Evolutionary conservation across 495 filamentous ascomycete genomes (phyloP).

Genomic region (Tuber aestivum): DNA sequence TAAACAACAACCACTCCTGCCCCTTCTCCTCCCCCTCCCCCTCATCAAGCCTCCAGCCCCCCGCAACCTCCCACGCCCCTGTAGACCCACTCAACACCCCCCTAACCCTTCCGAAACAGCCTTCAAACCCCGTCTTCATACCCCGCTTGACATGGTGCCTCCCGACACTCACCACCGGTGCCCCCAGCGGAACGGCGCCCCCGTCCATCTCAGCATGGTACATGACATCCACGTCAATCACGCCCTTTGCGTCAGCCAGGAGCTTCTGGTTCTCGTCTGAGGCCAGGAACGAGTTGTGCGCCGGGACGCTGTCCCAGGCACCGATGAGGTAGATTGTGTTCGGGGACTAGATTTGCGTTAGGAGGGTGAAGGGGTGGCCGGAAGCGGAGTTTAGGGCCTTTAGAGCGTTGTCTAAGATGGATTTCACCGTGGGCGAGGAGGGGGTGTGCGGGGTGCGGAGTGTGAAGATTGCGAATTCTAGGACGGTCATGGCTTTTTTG

Average conservation of each 20-base stretch:
- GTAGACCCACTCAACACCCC: conserved; percentile 16
- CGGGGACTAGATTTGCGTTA: conserved; percentile 18
- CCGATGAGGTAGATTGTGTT: conserved; percentile 21
- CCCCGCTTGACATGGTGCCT: conserved; percentile 16
- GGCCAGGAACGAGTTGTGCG: conserved; percentile 15
- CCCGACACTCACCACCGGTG: conserved; percentile 12
- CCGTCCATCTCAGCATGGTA: conserved; percentile 21
- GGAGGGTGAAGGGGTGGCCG: conserved; percentile 10
- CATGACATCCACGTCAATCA: conserved; percentile 10
- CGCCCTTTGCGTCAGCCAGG: conserved; percentile 9
- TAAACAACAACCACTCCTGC: conserved; percentile 25
- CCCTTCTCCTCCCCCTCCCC: conserved; percentile 11
- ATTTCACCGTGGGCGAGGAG: conserved; percentile 12
- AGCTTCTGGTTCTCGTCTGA: conserved; percentile 21
- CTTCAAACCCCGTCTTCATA: conserved; percentile 12
- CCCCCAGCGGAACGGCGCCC: conserved; percentile 7
- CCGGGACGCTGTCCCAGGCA: conserved; percentile 19
- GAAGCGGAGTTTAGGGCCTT: conserved; percentile 17
- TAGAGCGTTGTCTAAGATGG: conserved; percentile 16
- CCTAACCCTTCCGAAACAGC: conserved; percentile 2
- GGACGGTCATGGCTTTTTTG: conserved; percentile 19
- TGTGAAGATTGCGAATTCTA: conserved; percentile 22
- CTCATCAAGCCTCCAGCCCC: conserved; percentile 23
- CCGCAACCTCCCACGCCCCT: conserved; percentile 7
- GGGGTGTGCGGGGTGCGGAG: conserved; percentile 22